Evolutionary conservation across 2,329 filamentous ascomycete genomes (phyloP), one percentile per base, ranked within the genome.

Genomic region (Diplodia corticola): DNA sequence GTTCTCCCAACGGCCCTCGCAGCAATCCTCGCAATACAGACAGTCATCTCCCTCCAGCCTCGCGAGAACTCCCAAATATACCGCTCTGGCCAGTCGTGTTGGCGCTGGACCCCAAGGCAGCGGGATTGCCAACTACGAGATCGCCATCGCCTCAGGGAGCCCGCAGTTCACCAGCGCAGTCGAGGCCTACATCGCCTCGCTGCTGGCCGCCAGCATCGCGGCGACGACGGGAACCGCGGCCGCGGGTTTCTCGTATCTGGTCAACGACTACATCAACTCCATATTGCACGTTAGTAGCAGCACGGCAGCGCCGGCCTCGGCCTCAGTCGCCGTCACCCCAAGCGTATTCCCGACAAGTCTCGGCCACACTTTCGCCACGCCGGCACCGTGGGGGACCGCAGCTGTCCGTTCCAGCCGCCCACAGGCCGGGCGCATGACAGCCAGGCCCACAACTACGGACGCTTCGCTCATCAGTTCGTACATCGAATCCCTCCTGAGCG

Each of bases 381-480:
- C 30, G 30, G 30, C 30, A 3, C 30, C 30, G 10, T 33, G 30
- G 30, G 30, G 12, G 30, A 33, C 3, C 64, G 67, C 17, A 63
- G 64, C 46, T 35, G 63, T 54, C 61, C 64, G 64, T 65, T 53
- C 63, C n/a, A n/a, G n/a, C n/a, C n/a, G n/a, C n/a, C n/a, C n/a
- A n/a, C n/a, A n/a, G n/a, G n/a, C n/a, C n/a, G n/a, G n/a, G n/a
- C n/a, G n/a, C n/a, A n/a, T n/a, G 20, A 54, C 64, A 10, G 35
- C 60, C 17, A 20, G 6, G 28, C 24, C 37, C 24, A 59, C 37
- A 5, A 17, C 68, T 7, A 55, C 63, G 10, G 35, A 60, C 17
- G 48, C 30, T 17, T 26, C 33, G 44, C 22, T 50, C 28, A 57
- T 30, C 55, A 46, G 26, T 54, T 63, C 48, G 13, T 60, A 30